Conservation (phyloP, 2,329 filamentous ascomycete species). For the Colletotrichum sp. region DNA sequence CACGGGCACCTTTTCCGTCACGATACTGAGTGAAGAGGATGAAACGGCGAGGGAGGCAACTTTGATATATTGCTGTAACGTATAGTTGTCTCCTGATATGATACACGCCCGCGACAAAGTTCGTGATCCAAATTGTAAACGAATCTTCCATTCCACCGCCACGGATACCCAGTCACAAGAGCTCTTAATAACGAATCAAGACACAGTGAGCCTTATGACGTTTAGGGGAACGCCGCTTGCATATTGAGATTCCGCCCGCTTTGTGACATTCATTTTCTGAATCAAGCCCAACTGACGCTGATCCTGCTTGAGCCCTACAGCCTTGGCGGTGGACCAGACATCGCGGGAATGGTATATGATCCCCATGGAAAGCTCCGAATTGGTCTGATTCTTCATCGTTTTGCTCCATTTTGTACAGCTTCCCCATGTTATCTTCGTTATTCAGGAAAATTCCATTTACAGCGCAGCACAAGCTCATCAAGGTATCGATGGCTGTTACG, state of each 20-base stretch:
- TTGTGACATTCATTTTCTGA: not conserved
- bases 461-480: not conserved
- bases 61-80: not conserved
- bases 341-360: not conserved
- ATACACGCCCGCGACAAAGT: not conserved
- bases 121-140: not conserved
- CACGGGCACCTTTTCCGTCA: not conserved
- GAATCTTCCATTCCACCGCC: not conserved
- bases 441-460: not conserved
- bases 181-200: not conserved
- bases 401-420: not conserved
- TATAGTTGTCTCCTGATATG: not conserved
- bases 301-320: not conserved
- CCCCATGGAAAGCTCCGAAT: not conserved
- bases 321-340: not conserved
- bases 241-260: not conserved
- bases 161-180: not conserved
- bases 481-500: not conserved
- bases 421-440: not conserved
- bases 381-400: not conserved
- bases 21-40: fast-evolving
- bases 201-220: not conserved
- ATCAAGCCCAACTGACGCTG: not conserved
- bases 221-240: not conserved
- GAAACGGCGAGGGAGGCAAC: not conserved